Evolutionary conservation across 352 stramenopile genomes (phyloP).

Genomic region (Pythium rhizo-oryzae): DNA sequence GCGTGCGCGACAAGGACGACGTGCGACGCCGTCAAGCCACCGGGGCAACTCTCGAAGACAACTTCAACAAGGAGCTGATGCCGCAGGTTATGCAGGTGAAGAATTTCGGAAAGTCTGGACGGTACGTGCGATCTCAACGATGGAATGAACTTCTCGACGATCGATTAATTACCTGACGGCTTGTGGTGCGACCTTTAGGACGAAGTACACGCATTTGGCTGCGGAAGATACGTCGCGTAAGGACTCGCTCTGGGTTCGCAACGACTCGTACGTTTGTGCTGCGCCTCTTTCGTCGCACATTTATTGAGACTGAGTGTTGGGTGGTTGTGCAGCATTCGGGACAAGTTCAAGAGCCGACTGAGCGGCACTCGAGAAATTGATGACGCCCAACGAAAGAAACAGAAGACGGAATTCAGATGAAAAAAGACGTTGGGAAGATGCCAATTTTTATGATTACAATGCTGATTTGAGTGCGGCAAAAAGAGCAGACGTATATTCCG

Average conservation of each 20-base stretch:
- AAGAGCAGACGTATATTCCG: slow-evolving; percentile 31
- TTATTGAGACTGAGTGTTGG: background rate
- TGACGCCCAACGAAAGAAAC: slow-evolving; percentile 49
- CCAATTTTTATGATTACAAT: slow-evolving; percentile 1
- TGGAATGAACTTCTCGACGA: background rate
- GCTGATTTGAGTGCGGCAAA: slow-evolving; percentile 1
- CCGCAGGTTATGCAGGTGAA: slow-evolving; percentile 98
- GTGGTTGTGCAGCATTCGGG: slow-evolving; percentile 52
- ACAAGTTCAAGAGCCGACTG: slow-evolving; percentile 79
- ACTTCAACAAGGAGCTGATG: slow-evolving; percentile 93
- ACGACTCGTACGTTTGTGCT: slow-evolving; percentile 50
- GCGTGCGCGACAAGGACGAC: slow-evolving; percentile 86
- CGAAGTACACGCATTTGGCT: slow-evolving; percentile 98
- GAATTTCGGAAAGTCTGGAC: slow-evolving; percentile 96
- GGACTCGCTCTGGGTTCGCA: slow-evolving; percentile 76
- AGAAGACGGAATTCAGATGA: slow-evolving; percentile 31
- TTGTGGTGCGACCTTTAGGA: slow-evolving; percentile 43
- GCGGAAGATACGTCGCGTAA: slow-evolving; percentile 95
- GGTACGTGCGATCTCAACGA: slow-evolving; percentile 40
- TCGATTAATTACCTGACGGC: background rate
- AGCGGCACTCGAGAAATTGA: slow-evolving; percentile 74
- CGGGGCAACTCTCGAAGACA: slow-evolving; percentile 92
- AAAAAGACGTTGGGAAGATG: background rate
- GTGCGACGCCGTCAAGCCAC: slow-evolving; percentile 91
- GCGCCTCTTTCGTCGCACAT: too few species aligned